Evolutionary conservation across 2,329 filamentous ascomycete species (phyloP).

Genomic region (Hansfordia pulvinata): DNA sequence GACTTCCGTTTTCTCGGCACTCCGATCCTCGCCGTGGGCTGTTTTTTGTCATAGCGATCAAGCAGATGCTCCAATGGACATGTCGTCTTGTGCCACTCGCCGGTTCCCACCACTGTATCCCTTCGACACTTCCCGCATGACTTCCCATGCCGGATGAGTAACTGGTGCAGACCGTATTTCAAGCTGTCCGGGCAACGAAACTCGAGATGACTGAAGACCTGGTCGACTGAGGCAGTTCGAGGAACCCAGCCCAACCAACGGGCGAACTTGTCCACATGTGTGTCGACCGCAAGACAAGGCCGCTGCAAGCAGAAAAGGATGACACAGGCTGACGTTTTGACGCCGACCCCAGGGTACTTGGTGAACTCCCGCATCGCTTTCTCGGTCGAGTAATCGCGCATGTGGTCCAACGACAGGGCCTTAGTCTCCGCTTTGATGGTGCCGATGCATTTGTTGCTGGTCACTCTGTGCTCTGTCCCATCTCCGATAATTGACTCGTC

Average conservation of each 20-base stretch:
- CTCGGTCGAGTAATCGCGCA: conserved; percentile 28
- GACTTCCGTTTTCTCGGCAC: too few relatives aligned
- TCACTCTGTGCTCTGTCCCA: conserved; percentile 21
- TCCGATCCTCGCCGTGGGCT: conserved; percentile 8
- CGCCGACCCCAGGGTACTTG: conserved; percentile 36
- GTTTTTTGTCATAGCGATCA: conserved; percentile 16
- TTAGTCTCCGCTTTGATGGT: conserved; percentile 41
- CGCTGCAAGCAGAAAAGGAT: conserved; percentile 39
- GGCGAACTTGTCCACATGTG: conserved; percentile 38
- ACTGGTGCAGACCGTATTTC: conserved; percentile 41
- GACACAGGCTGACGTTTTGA: conserved; percentile 44
- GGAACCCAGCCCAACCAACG: conserved; percentile 44
- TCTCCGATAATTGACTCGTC: conserved; percentile 28
- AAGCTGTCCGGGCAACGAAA: conserved; percentile 33
- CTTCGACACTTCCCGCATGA: conserved; percentile 30
- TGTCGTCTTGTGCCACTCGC: conserved; percentile 43
- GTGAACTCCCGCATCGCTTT: conserved; percentile 36
- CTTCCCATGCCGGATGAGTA: conserved; percentile 40
- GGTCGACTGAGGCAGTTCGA: conserved; percentile 25
- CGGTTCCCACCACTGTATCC: conserved; percentile 41
- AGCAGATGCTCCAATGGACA: conserved; percentile 29
- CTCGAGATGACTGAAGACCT: conserved; percentile 39
- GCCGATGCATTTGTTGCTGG: conserved; percentile 42
- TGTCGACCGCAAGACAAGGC: conserved; percentile 43
- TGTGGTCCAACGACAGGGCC: conserved; percentile 41